These are phyloP conservation scores for Talaromyces borbonicus DNA, from an alignment of 495 filamentous ascomycete genomes.

Conservation along the genomic window DNA sequence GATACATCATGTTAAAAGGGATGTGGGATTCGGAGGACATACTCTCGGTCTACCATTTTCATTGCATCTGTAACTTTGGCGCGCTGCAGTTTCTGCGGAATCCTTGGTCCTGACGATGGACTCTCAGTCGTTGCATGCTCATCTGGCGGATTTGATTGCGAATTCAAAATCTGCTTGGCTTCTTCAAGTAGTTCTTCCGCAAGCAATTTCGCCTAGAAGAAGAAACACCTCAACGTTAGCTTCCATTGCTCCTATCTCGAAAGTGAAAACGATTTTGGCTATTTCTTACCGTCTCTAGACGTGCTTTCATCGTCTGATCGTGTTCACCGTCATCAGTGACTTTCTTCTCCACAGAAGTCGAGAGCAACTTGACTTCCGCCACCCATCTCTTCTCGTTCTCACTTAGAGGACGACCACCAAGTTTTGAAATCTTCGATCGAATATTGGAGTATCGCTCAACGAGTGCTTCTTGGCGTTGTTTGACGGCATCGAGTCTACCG, in stretches of 20 bases:
- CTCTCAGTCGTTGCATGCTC: conserved; percentile 23
- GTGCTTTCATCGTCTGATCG: conserved; percentile 18
- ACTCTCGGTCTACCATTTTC: conserved; percentile 61
- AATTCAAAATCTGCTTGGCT: conserved; percentile 28
- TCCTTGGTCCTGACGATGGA: conserved; percentile 28
- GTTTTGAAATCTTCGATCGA: conserved; percentile 47
- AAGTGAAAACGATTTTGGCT: neutral
- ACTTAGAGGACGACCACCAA: conserved; percentile 54
- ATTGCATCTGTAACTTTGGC: conserved; percentile 61
- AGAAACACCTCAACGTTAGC: conserved; percentile 2
- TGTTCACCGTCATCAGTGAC: conserved; percentile 17
- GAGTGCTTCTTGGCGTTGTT: conserved; percentile 49
- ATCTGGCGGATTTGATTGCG: conserved; percentile 18
- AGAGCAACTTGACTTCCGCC: conserved; percentile 49
- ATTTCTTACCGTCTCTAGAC: conserved; percentile 29
- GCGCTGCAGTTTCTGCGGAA: conserved; percentile 58
- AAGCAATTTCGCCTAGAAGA: conserved; percentile 31
- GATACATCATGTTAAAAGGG: too few relatives aligned
- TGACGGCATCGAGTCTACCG: conserved; percentile 48
- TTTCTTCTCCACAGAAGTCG: conserved; percentile 21
- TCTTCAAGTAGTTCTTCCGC: conserved; percentile 43
- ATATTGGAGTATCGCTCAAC: conserved; percentile 54
- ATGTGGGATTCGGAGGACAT: conserved; percentile 11
- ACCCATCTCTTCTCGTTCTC: conserved; percentile 63
- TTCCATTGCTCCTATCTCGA: neutral